Conservation (phyloP, 2,329 filamentous ascomycete genomes). For the Colletotrichum tropicale region DNA sequence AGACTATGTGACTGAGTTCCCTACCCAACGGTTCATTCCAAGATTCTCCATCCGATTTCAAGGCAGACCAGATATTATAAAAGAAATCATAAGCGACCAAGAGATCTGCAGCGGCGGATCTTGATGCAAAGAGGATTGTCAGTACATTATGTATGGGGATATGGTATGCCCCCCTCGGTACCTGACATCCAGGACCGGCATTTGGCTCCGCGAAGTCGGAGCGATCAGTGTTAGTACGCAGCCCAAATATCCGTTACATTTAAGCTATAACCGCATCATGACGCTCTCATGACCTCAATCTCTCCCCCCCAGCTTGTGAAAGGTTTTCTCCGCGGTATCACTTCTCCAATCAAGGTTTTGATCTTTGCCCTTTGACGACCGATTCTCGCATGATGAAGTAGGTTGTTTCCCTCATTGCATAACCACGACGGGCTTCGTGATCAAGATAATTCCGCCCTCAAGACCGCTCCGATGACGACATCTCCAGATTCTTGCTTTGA, state of each 20-base stretch:
- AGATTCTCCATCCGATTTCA: neutral
- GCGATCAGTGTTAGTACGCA: neutral
- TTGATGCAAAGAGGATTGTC: neutral
- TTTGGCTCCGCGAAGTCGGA: neutral
- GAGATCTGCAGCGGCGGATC: neutral
- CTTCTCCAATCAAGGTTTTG: neutral
- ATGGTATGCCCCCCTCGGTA: neutral
- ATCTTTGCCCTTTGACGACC: neutral
- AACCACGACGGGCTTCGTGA: neutral
- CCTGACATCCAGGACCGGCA: neutral
- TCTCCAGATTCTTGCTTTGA: neutral
- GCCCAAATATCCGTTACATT: neutral
- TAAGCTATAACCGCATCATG: neutral
- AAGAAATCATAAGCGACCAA: neutral
- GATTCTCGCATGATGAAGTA: neutral
- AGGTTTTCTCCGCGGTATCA: neutral
- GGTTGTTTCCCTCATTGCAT: neutral
- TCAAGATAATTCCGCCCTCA: neutral
- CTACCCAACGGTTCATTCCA: neutral
- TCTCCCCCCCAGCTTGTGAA: neutral
- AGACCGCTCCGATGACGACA: neutral
- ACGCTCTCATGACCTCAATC: neutral
- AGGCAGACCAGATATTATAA: neutral
- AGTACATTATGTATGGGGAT: neutral
- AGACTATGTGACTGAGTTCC: neutral